Evolutionary conservation across 2,329 filamentous ascomycete genomes (phyloP).

Genomic region (Colletotrichum chrysophilum): DNA sequence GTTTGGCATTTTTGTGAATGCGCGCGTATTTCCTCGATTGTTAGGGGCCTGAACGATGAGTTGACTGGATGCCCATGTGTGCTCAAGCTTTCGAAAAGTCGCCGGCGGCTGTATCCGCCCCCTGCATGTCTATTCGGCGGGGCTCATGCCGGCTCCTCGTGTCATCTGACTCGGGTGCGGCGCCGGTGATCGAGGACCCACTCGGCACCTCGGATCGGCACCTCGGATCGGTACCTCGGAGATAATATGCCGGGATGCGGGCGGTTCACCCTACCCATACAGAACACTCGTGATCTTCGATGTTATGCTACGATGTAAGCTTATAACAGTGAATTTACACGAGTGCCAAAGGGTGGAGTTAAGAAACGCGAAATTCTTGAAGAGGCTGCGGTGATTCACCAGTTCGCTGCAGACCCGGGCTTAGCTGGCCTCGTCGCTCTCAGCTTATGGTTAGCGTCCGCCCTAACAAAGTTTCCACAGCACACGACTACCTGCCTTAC

Average conservation of each 20-base stretch:
- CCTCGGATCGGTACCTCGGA: not conserved
- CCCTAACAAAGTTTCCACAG: not conserved
- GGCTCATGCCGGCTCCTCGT: not conserved
- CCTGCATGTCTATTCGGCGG: not conserved
- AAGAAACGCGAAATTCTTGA: not conserved
- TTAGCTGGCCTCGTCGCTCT: not conserved
- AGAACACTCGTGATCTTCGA: not conserved
- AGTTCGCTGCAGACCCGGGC: not conserved
- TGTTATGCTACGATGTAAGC: not conserved
- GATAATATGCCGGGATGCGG: not conserved
- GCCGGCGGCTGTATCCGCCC: not conserved
- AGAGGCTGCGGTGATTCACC: not conserved
- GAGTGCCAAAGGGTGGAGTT: not conserved
- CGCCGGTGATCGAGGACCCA: not conserved
- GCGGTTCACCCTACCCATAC: not conserved
- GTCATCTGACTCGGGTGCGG: not conserved
- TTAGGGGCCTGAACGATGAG: not conserved
- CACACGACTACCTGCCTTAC: not conserved
- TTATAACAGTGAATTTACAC: not conserved
- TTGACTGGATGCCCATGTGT: not conserved
- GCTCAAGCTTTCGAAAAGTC: not conserved
- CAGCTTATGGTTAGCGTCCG: not conserved
- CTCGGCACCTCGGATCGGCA: not conserved
- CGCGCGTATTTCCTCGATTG: not conserved
- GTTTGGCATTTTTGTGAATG: not conserved